Percentiles rank a stretch among this genome's conserved stretches.
Conservation (phyloP, 2,329 filamentous ascomycete genomes). For the Sporothrix globosa region DNA sequence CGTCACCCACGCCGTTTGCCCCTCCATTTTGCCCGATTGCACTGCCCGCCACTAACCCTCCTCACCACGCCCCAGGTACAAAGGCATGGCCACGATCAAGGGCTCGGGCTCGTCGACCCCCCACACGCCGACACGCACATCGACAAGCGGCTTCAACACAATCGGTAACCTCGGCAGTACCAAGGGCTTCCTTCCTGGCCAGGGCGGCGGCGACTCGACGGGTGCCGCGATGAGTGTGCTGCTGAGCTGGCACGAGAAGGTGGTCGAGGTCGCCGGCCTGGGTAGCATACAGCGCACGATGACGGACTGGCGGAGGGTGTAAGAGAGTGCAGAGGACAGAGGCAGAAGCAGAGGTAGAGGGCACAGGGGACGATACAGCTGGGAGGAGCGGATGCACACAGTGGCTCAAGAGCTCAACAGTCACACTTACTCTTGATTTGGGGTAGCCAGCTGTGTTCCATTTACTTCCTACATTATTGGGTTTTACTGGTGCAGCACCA, state of each 20-base stretch:
- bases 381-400: no score
- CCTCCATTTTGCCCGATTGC: background rate
- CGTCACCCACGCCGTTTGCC: conserved; percentile 43
- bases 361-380: background rate
- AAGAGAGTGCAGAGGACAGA: conserved; percentile 40
- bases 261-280: conserved; percentile 88
- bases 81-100: conserved; percentile 71
- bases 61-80: conserved; percentile 65
- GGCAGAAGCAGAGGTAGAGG: no score
- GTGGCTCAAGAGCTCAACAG: background rate
- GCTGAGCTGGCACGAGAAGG: conserved; percentile 98
- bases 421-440: background rate
- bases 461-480: background rate
- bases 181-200: conserved; percentile 45
- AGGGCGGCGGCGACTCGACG: conserved; percentile 64
- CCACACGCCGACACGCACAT: conserved; percentile 59
- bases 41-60: background rate
- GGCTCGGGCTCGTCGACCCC: conserved; percentile 43
- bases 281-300: conserved; percentile 93
- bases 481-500: background rate
- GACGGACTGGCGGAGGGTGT: conserved; percentile 94
- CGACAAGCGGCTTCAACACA: conserved; percentile 90
- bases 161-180: conserved; percentile 50
- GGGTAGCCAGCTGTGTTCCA: background rate
- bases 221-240: conserved; percentile 94